These are phyloP conservation scores for Rhizodiscina lignyota DNA, from an alignment of 495 filamentous ascomycete species.

Conservation along the genomic window DNA sequence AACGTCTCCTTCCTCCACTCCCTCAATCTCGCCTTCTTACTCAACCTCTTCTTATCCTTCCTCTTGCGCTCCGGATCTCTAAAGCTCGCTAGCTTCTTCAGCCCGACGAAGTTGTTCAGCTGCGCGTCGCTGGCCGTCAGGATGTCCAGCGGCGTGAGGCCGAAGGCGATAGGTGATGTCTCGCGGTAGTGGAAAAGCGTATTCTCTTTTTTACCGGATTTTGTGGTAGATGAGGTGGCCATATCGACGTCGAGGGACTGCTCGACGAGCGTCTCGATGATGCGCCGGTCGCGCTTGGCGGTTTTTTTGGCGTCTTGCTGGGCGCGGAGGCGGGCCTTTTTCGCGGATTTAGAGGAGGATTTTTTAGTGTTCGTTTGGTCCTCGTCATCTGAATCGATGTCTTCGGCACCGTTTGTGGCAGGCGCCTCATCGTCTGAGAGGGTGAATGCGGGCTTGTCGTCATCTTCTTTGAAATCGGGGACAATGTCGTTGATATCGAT, in stretches of 20 bases:
- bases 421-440: slow-evolving; percentile 24
- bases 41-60: slow-evolving; percentile 69
- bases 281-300: slow-evolving; percentile 59
- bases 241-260: slow-evolving; percentile 58
- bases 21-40: slow-evolving; percentile 78
- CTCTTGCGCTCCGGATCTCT: slow-evolving; percentile 74
- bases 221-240: slow-evolving; percentile 31
- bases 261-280: slow-evolving; percentile 78
- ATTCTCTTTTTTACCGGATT: slow-evolving; percentile 30
- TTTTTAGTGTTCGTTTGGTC: slow-evolving; percentile 11
- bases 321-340: too few relatives aligned
- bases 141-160: slow-evolving; percentile 77
- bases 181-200: slow-evolving; percentile 76
- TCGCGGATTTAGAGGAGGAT: slow-evolving; percentile 14
- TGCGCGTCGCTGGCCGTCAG: slow-evolving; percentile 75
- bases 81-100: slow-evolving; percentile 89
- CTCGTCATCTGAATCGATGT: slow-evolving; percentile 4
- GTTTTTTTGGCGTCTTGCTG: slow-evolving; percentile 60
- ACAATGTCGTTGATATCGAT: slow-evolving; percentile 89
- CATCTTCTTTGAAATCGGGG: slow-evolving; percentile 63
- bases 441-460: slow-evolving; percentile 33
- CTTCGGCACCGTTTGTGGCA: slow-evolving; percentile 1
- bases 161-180: slow-evolving; percentile 78
- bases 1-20: slow-evolving; percentile 91
- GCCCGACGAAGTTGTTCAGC: slow-evolving; percentile 76